These are phyloP conservation scores for Abrus pulchellus DNA, from an alignment of 306 rosid species.

Conservation along the genomic window DNA sequence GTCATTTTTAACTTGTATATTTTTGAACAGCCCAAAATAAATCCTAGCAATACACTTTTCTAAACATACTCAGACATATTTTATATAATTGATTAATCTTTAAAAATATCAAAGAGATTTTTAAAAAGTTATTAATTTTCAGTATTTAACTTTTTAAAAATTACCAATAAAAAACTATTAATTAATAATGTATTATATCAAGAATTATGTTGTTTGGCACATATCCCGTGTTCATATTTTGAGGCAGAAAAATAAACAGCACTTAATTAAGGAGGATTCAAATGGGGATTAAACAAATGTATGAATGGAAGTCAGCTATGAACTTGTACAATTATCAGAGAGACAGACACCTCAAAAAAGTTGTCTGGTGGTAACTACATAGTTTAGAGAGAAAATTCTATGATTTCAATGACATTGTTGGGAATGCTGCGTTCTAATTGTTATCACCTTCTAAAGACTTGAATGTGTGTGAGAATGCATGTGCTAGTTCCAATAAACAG, in stretches of 20 bases:
- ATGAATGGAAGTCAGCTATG: conserved; percentile 22
- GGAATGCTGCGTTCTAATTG: conserved; percentile 52
- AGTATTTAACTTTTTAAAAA: too few relatives aligned
- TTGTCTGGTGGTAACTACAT: conserved; percentile 39
- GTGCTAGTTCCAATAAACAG: conserved; percentile 36
- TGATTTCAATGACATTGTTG: conserved; percentile 50
- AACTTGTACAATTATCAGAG: conserved; percentile 10
- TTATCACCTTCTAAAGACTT: conserved; percentile 45
- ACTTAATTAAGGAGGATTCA: conserved; percentile 1
- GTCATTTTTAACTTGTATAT: too few relatives aligned
- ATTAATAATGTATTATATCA: too few relatives aligned
- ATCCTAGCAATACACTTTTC: too few relatives aligned
- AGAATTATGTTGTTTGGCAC: neutral
- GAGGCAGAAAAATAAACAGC: conserved; percentile 9
- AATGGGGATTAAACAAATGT: conserved; percentile 32
- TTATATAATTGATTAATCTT: too few relatives aligned
- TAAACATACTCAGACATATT: too few relatives aligned
- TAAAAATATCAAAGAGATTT: too few relatives aligned
- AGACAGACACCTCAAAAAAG: conserved; percentile 35
- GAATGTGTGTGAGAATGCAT: conserved; percentile 56
- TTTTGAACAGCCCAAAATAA: too few relatives aligned
- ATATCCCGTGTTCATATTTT: neutral
- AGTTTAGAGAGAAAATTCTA: conserved; percentile 44
- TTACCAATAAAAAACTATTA: too few relatives aligned
- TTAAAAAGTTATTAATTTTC: too few relatives aligned